phyloP scores from a whole-genome alignment of 345 rosid species.

The Linum trigynum region DNA sequence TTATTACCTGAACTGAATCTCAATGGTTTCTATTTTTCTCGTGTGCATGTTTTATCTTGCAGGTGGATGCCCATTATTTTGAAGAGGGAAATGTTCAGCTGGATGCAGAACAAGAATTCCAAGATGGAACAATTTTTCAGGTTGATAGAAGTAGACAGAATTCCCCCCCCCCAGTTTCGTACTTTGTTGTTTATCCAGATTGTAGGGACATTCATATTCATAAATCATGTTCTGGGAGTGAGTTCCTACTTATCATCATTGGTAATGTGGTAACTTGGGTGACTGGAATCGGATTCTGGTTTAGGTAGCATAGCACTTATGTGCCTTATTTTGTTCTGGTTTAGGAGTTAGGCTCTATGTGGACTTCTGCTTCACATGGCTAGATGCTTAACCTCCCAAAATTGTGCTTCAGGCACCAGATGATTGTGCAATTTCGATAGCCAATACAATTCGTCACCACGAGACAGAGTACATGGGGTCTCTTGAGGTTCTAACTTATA shows the following conservation, averaged over 20 bases:
- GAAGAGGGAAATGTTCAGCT: constrained; percentile 99
- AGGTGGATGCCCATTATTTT: constrained; percentile 97
- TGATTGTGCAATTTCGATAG: constrained; percentile 60
- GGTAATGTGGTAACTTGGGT: too few species aligned
- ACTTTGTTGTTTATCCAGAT: too few species aligned
- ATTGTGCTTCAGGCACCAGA: constrained; percentile 63
- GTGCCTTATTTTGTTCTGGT: too few species aligned
- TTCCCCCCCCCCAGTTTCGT: neutral
- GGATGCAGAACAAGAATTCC: constrained; percentile 78
- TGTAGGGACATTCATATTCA: neutral
- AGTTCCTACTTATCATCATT: too few species aligned
- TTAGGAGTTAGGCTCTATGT: neutral
- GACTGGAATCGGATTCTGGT: too few species aligned
- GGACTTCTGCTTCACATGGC: neutral
- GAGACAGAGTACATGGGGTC: constrained; percentile 83
- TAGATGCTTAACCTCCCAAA: constrained; percentile 5
- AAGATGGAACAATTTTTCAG: constrained; percentile 82
- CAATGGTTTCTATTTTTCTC: constrained; percentile 2
- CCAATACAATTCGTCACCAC: constrained; percentile 68
- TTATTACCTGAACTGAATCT: neutral
- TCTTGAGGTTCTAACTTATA: constrained; percentile 52
- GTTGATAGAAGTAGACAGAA: constrained; percentile 19
- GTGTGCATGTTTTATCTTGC: constrained; percentile 13
- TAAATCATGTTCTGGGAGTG: neutral
- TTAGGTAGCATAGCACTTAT: too few species aligned